Percentiles rank a stretch among this genome's conserved stretches.
Evolutionary conservation across 805 yeast species (phyloP).

Genomic region (Starmerella bombicola): DNA sequence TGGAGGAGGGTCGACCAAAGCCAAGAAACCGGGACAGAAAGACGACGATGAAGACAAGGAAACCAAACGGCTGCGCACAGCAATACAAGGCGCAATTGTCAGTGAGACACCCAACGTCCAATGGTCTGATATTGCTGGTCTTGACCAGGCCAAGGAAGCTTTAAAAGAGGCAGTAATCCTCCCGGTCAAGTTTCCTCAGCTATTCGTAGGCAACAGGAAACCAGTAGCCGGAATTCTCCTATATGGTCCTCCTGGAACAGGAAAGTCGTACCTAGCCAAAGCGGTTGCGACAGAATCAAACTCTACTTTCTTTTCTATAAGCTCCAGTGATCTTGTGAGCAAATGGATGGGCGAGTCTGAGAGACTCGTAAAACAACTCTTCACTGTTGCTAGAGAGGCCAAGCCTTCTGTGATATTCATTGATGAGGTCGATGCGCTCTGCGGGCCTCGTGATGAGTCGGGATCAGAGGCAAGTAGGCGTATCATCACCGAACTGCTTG

Average conservation of each 20-base stretch:
- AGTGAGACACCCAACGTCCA: slow-evolving; percentile 83
- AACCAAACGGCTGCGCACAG: slow-evolving; percentile 78
- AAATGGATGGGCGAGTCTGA: slow-evolving; percentile 99
- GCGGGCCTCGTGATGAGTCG: slow-evolving; percentile 97
- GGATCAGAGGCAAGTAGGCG: slow-evolving; percentile 94
- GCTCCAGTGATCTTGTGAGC: slow-evolving; percentile 90
- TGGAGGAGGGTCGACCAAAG: slow-evolving; percentile 43
- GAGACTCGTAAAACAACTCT: slow-evolving; percentile 85
- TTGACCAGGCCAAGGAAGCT: slow-evolving; percentile 91
- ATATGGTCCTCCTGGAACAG: slow-evolving; percentile 95
- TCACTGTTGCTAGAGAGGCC: slow-evolving; percentile 90
- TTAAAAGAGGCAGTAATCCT: slow-evolving; percentile 92
- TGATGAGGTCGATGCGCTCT: slow-evolving; percentile 94
- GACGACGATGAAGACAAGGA: slow-evolving; percentile 63
- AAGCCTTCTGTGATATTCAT: slow-evolving; percentile 93
- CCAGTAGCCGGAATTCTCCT: slow-evolving; percentile 84
- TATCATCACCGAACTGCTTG: slow-evolving; percentile 88
- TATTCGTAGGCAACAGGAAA: slow-evolving; percentile 86
- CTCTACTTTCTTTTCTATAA: slow-evolving; percentile 89
- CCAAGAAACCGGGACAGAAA: slow-evolving; percentile 35
- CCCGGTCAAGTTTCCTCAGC: slow-evolving; percentile 91
- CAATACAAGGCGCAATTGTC: slow-evolving; percentile 80
- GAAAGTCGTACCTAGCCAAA: slow-evolving; percentile 91
- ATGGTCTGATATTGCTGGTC: slow-evolving; percentile 95
- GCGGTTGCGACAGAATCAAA: slow-evolving; percentile 99